Evolutionary conservation across 2,329 filamentous ascomycete genomes (phyloP), one percentile per base, ranked within the genome.

Genomic region (Colletotrichum destructivum): DNA sequence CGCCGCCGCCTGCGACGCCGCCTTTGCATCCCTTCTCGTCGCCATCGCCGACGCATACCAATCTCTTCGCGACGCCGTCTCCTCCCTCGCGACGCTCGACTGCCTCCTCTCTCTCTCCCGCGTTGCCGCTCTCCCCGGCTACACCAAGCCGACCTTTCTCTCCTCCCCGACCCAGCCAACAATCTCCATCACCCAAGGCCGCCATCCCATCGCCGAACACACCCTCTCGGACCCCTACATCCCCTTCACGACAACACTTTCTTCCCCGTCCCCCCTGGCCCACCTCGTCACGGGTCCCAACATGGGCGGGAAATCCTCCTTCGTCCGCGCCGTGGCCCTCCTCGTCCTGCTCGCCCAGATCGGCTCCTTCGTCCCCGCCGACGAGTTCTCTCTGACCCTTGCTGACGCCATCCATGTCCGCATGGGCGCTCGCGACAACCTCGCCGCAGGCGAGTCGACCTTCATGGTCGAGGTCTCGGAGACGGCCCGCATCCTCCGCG

Each of bases 261-360:
- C 90, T n/a, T 88, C 90, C 3, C 88, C 90, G 1, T 79, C 86
- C 0, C 89, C 90, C 0, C 88, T 93, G 7, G 94, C 94, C 2
- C 89, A 98, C 75, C 91, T 98, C 67, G 92, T 99, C 77, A 99
- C 96, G 0, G 96, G 96, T 0, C 96, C 96, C 40, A 99, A 99
- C 84, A 99, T 99, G 96, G 96, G 96, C 77, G 96, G 96, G 68
- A 99, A 99, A 80, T 98, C 94, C n/a, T 96, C 93, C 69, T 99
- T 98, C 81, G 96, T 99, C 26, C 94, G 96, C 64, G 94, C 95
- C 75, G 91, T 97, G 55, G 96, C 96, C 12, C 90, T 99, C 8
- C 94, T 98, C 74, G 90, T 93, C 59, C 95, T 99, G 77, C 95
- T 99, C 85, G 95, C 94, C 9, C 96, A 99, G 79, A 93, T 98